A percentile compares a stretch with the other conserved stretches of the same genome.
Evolutionary conservation across 257 asterid genomes (phyloP).

Genomic region (Salvia splendens): DNA sequence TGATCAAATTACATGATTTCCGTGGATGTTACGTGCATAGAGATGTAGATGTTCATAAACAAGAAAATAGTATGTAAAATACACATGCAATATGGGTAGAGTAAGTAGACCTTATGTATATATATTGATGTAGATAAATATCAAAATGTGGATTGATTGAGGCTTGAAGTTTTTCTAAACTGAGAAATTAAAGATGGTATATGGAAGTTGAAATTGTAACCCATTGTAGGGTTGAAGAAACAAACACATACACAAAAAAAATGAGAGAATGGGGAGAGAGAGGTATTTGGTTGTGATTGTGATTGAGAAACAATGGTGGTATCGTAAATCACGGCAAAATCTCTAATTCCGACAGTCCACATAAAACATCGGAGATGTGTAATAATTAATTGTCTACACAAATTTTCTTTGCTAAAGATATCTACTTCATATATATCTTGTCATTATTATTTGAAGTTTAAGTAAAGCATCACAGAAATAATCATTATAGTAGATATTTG

Average conservation of each 20-base stretch:
- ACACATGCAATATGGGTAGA: neutral
- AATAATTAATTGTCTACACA: no score
- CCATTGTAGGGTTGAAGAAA: conserved; percentile 37
- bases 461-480: no score
- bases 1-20: no score
- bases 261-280: conserved; percentile 21
- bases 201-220: conserved; percentile 32
- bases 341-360: conserved; percentile 36
- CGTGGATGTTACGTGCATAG: no score
- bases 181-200: conserved; percentile 30
- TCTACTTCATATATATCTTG: no score
- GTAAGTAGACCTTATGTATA: conserved; percentile 25
- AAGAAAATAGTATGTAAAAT: neutral
- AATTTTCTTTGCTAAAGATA: no score
- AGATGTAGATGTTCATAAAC: no score
- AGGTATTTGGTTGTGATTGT: conserved; percentile 24
- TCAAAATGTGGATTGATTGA: conserved; percentile 4
- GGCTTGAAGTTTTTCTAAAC: conserved; percentile 8
- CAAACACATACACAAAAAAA: conserved; percentile 22
- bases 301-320: conserved; percentile 9
- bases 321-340: conserved; percentile 37
- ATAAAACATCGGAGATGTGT: conserved; percentile 35
- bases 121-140: neutral
- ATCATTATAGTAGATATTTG: no score
- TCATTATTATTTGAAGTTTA: no score